A percentile compares a stretch with the other conserved stretches of the same genome.
phyloP scores from a whole-genome alignment of 192 early-diverging fungal genomes.

The Polychytrium aggregatum region DNA sequence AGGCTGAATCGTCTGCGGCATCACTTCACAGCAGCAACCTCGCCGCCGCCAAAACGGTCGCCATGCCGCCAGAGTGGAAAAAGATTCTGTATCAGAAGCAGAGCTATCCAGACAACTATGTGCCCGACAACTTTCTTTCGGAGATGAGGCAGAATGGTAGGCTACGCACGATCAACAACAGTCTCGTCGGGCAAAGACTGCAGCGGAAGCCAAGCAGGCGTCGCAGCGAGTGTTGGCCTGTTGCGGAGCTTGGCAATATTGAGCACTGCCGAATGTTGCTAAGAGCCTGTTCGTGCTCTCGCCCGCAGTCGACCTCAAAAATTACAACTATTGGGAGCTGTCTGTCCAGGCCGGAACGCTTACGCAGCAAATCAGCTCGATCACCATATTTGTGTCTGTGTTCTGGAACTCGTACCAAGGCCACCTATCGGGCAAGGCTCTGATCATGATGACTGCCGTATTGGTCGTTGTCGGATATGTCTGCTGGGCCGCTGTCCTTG shows the following conservation, averaged over 20 bases:
- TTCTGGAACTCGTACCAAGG: constrained; percentile 65
- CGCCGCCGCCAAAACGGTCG: no score
- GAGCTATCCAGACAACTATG: constrained; percentile 84
- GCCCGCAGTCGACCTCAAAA: no score
- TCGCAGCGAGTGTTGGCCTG: constrained; percentile 4
- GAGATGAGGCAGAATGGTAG: constrained; percentile 88
- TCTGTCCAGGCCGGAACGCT: no score
- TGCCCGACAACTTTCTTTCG: constrained; percentile 77
- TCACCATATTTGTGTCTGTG: constrained; percentile 78
- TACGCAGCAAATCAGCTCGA: constrained; percentile 77
- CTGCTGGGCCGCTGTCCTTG: constrained; percentile 42
- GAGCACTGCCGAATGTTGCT: no score
- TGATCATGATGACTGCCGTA: constrained; percentile 46
- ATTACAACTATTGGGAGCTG: no score
- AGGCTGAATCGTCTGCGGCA: no score
- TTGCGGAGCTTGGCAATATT: constrained; percentile 64
- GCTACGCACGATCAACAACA: constrained; percentile 72
- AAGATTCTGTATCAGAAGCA: constrained; percentile 81
- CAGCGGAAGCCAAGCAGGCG: no score
- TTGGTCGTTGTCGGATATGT: constrained; percentile 54
- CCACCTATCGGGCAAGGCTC: constrained; percentile 37
- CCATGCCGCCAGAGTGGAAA: constrained; percentile 47
- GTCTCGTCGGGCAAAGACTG: constrained; percentile 62
- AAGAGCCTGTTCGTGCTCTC: no score
- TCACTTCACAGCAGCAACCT: no score